Evolutionary conservation across 164 flowering plant genomes (phyloP).

Genomic region (Malania oleifera): DNA sequence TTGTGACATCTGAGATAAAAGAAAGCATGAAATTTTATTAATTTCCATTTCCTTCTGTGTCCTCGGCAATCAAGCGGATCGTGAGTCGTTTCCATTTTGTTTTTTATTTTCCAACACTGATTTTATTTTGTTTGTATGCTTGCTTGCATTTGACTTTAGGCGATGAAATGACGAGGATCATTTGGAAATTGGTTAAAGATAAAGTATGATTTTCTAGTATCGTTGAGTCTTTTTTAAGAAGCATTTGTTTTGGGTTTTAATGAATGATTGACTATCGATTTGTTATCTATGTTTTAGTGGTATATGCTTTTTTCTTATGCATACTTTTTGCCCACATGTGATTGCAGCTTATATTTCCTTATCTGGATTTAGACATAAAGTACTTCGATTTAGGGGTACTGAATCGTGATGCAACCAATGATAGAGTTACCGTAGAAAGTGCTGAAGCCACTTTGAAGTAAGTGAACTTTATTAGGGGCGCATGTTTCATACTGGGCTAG

Average conservation of each 20-base stretch:
- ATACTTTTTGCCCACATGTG: slow-evolving; percentile 5
- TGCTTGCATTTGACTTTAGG: slow-evolving; percentile 34
- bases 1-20: no score
- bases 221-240: background rate
- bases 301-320: background rate
- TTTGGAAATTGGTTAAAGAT: slow-evolving; percentile 86
- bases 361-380: slow-evolving; percentile 74
- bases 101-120: background rate
- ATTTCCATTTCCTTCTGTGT: no score
- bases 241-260: no score
- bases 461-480: slow-evolving; percentile 10
- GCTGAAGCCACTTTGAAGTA: slow-evolving; percentile 83
- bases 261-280: no score
- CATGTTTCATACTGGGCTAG: no score
- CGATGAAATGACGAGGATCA: slow-evolving; percentile 93
- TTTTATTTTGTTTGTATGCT: background rate
- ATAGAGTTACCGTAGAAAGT: slow-evolving; percentile 75
- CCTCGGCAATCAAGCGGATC: background rate
- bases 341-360: slow-evolving; percentile 71
- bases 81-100: background rate
- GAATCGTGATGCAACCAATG: slow-evolving; percentile 86
- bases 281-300: no score
- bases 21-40: no score
- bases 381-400: slow-evolving; percentile 75
- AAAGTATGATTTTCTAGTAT: slow-evolving; percentile 39